phyloP scores from a whole-genome alignment of 2,329 filamentous ascomycete species.

The Colletotrichum destructivum region DNA sequence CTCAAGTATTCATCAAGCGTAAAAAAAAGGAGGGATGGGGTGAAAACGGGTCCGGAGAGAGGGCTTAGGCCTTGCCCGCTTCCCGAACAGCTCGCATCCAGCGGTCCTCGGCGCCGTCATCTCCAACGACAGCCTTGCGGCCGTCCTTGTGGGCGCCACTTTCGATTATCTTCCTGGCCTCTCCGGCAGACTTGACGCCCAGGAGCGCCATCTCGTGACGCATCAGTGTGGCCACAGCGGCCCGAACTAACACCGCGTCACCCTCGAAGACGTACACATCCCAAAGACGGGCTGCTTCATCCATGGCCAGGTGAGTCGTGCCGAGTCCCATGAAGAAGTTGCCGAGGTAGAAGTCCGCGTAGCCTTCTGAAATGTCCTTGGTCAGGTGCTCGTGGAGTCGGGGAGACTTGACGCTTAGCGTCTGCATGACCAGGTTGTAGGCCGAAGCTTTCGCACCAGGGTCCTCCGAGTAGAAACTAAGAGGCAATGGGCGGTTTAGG shows the following conservation, averaged over 20 bases:
- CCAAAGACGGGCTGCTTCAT: conserved; percentile 82
- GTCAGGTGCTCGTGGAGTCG: conserved; percentile 76
- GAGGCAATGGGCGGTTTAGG: conserved; percentile 80
- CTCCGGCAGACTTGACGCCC: conserved; percentile 59
- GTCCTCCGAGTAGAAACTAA: conserved; percentile 83
- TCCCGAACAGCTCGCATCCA: conserved; percentile 60
- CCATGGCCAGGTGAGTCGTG: conserved; percentile 74
- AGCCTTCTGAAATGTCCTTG: conserved; percentile 60
- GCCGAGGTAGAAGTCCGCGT: conserved; percentile 69
- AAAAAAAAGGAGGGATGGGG: conserved; percentile 4
- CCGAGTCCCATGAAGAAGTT: conserved; percentile 77
- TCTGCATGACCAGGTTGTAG: conserved; percentile 79
- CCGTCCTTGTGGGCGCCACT: conserved; percentile 44
- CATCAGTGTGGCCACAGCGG: conserved; percentile 77
- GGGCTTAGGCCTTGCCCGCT: conserved; percentile 54
- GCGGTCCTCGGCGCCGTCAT: conserved; percentile 63
- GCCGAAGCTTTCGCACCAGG: conserved; percentile 77
- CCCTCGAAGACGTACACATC: conserved; percentile 89
- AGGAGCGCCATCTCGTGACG: conserved; percentile 68
- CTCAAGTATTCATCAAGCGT: conserved; percentile 40
- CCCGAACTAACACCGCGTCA: conserved; percentile 79
- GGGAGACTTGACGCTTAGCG: conserved; percentile 75
- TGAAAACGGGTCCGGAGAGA: background rate
- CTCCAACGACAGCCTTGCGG: conserved; percentile 40
- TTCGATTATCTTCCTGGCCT: conserved; percentile 59